Conservation (phyloP, 352 stramenopile species). For the Phytophthora ramorum region DNA sequence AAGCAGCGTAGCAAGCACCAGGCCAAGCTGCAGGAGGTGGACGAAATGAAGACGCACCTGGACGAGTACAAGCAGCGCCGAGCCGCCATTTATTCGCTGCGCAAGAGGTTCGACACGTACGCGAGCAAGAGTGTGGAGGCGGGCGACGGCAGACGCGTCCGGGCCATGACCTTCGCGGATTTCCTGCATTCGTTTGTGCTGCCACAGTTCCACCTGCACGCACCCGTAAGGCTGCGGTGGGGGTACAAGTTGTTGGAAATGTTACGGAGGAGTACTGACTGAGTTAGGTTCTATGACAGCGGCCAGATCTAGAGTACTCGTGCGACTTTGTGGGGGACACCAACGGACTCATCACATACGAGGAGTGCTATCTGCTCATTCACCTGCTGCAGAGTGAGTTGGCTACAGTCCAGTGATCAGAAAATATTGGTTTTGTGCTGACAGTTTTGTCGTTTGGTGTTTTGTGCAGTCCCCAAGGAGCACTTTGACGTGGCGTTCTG, state of each 20-base stretch:
- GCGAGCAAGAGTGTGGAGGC: conserved; percentile 52
- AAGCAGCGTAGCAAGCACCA: conserved; percentile 71
- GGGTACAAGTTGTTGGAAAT: not conserved
- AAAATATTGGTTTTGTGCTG: not conserved
- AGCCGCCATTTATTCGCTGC: conserved; percentile 49
- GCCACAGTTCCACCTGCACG: conserved; percentile 67
- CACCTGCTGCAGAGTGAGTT: conserved; percentile 77
- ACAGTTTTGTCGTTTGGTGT: not conserved
- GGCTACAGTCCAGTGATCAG: not conserved
- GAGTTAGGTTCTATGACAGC: conserved; percentile 36
- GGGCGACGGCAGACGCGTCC: conserved; percentile 28
- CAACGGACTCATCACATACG: conserved; percentile 78
- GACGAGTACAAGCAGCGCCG: conserved; percentile 64
- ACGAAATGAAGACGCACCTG: conserved; percentile 72
- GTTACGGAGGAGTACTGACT: not conserved
- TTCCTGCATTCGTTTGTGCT: conserved; percentile 82
- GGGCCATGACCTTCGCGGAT: conserved; percentile 83
- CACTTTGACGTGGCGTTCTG: conserved; percentile 84
- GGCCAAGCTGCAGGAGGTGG: conserved; percentile 65
- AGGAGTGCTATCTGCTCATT: conserved; percentile 83
- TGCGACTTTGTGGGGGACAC: conserved; percentile 80
- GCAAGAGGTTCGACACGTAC: conserved; percentile 64
- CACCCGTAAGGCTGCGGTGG: conserved; percentile 43
- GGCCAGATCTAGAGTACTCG: conserved; percentile 58
- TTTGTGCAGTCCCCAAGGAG: conserved; percentile 62